phyloP scores from a whole-genome alignment of 2,329 filamentous ascomycete genomes.

The Rhinocladiella mackenziei region DNA sequence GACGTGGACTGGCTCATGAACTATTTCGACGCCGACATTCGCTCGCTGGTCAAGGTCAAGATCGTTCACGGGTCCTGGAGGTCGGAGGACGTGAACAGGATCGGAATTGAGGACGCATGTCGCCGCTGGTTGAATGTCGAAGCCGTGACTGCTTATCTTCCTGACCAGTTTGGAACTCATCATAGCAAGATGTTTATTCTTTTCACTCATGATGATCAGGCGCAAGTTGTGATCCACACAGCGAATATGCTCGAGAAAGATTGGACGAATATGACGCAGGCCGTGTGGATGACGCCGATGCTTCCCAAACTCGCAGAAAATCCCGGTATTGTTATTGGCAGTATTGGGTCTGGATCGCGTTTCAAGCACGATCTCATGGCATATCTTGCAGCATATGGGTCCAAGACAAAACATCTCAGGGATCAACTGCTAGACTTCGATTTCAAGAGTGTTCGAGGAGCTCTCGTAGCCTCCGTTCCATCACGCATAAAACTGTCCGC shows the following conservation, averaged over 20 bases:
- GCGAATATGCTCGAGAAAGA: slow-evolving; percentile 87
- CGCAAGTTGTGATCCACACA: slow-evolving; percentile 78
- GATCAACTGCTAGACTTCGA: slow-evolving; percentile 60
- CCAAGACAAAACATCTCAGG: slow-evolving; percentile 51
- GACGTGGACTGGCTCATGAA: slow-evolving; percentile 59
- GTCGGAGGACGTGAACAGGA: slow-evolving; percentile 58
- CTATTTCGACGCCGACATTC: slow-evolving; percentile 56
- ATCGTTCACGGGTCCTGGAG: slow-evolving; percentile 65
- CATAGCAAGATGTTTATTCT: slow-evolving; percentile 85
- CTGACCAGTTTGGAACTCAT: slow-evolving; percentile 81
- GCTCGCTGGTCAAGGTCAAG: slow-evolving; percentile 51
- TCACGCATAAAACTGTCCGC: slow-evolving; percentile 52
- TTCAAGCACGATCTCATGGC: slow-evolving; percentile 73
- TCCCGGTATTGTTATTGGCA: slow-evolving; percentile 13
- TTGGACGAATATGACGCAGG: slow-evolving; percentile 85
- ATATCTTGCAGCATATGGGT: slow-evolving; percentile 65
- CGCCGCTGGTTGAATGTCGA: slow-evolving; percentile 62
- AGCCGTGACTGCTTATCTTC: slow-evolving; percentile 71
- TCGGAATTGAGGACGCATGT: slow-evolving; percentile 57
- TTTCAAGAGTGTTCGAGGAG: slow-evolving; percentile 65
- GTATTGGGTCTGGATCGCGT: slow-evolving; percentile 58
- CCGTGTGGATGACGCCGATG: slow-evolving; percentile 70
- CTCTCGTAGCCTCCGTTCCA: slow-evolving; percentile 74
- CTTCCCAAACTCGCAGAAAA: slow-evolving; percentile 50
- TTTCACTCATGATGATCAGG: slow-evolving; percentile 69